These are phyloP conservation scores for Penicillium cosmopolitanum DNA, from an alignment of 495 filamentous ascomycete genomes.

Conservation along the genomic window DNA sequence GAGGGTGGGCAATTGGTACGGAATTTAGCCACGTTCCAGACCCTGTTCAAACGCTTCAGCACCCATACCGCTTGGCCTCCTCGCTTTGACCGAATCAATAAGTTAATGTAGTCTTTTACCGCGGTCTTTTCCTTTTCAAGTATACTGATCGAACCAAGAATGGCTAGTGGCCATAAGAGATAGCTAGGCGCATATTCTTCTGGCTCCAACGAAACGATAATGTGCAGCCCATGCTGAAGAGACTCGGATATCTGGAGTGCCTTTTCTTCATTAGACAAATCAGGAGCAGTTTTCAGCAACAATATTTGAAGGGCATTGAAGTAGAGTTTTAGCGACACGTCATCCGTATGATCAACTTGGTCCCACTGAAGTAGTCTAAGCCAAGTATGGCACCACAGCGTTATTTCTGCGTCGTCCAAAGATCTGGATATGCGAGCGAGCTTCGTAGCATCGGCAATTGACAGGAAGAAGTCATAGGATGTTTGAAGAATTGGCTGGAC, in stretches of 20 bases:
- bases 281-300: conserved; percentile 14
- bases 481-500: conserved; percentile 19
- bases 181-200: conserved; percentile 12
- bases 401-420: conserved; percentile 2
- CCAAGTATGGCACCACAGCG: conserved; percentile 3
- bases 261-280: neutral
- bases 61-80: conserved; percentile 19
- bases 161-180: conserved; percentile 18
- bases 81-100: neutral
- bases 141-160: conserved; percentile 8
- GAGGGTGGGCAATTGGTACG: neutral
- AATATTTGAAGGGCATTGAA: conserved; percentile 1
- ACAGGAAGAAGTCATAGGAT: conserved; percentile 17
- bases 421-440: conserved; percentile 12
- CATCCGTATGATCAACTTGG: neutral
- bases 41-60: conserved; percentile 8
- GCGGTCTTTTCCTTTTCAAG: neutral
- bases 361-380: neutral
- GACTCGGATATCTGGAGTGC: neutral
- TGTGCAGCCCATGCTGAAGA: neutral
- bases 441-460: conserved; percentile 19
- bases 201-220: neutral
- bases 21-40: conserved; percentile 4
- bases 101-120: neutral
- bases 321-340: neutral